Base-by-base conservation (phyloP, 2,329 filamentous ascomycete species). In the Trichoderma sp. region DNA sequence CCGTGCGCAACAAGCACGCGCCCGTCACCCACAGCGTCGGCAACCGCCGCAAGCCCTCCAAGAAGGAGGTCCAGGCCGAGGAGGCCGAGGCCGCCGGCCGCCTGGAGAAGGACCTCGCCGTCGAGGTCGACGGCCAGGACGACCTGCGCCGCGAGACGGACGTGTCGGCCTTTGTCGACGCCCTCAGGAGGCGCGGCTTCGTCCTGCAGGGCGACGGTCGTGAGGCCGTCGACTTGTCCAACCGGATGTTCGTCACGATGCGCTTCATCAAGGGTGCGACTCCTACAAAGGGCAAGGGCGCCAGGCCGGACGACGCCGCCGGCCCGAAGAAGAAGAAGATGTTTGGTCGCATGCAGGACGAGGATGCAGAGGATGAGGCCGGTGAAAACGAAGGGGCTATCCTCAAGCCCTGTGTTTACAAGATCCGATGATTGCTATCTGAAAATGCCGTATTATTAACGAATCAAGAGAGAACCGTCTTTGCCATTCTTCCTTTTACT, bases 221-320 rank as follows among this genome's bases (percentile, higher is more conserved):
- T 27, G 76, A 78, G 56, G 87, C 90, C 0, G 84, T 97, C 10
- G 93, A 99, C 80, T 82, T 96, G 74, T 87, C 86, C 67, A 99
- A 99, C 81, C 96, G 91, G 81, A 99, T 99, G 95, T 99, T 99
- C 82, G 94, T 98, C 72, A 92, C 91, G 81, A 94, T 99, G 93
- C 89, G 91, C 73, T 99, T 99, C 79, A 84, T 94, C 74, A 99
- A 98, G 82, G 88, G 86, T n/a, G 88, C 88, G 22, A 82, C 88
- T 53, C 91, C 94, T 0, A 84, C 84, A 2, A 90, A 89, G 76
- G 93, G 93, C 27, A 96, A 97, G 81, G 88, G 90, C 71, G 87
- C 84, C 15, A 83, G 80, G 64, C 76, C 79, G 15, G 70, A 87
- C 73, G 90, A 87, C 73, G 90, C 89, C 17, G 61, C 42, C 17